A percentile compares a stretch with the other conserved stretches of the same genome.
Conservation (phyloP, 768 basidiomycete species). For the Lentinula lateritia region DNA sequence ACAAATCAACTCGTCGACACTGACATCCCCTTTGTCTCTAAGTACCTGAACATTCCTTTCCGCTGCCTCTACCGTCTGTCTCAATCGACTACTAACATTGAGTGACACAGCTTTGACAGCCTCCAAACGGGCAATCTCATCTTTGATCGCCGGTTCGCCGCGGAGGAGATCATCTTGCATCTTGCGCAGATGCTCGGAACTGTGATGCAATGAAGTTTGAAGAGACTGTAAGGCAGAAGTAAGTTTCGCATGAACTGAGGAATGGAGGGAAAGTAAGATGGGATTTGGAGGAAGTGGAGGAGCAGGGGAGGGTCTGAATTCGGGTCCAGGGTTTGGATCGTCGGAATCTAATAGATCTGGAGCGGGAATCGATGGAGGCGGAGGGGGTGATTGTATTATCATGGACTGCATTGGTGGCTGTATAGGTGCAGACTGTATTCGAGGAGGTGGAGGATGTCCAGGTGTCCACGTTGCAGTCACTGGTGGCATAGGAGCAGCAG, state of each 20-base stretch:
- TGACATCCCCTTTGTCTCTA: conserved; percentile 80
- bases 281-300: conserved; percentile 89
- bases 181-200: conserved; percentile 71
- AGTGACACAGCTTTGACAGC: conserved; percentile 91
- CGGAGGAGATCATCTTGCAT: conserved; percentile 81
- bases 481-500: conserved; percentile 21
- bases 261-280: conserved; percentile 77
- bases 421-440: conserved; percentile 7
- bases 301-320: conserved; percentile 23
- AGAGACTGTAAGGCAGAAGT: conserved; percentile 68
- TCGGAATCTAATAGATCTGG: conserved; percentile 70
- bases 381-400: conserved; percentile 7
- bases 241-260: conserved; percentile 71
- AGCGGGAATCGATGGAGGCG: conserved; percentile 22
- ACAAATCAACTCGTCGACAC: conserved; percentile 95
- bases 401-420: conserved; percentile 8
- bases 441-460: conserved; percentile 9
- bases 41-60: conserved; percentile 76
- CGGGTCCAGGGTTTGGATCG: conserved; percentile 10
- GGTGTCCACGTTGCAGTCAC: conserved; percentile 16
- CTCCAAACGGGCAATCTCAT: conserved; percentile 93
- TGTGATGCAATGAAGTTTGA: conserved; percentile 53
- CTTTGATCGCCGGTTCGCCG: conserved; percentile 90
- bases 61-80: conserved; percentile 55
- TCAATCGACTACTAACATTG: conserved; percentile 65